These are phyloP conservation scores for Paramecium octaurelia DNA, from an alignment of 73 alveolate species.

Conservation along the genomic window DNA sequence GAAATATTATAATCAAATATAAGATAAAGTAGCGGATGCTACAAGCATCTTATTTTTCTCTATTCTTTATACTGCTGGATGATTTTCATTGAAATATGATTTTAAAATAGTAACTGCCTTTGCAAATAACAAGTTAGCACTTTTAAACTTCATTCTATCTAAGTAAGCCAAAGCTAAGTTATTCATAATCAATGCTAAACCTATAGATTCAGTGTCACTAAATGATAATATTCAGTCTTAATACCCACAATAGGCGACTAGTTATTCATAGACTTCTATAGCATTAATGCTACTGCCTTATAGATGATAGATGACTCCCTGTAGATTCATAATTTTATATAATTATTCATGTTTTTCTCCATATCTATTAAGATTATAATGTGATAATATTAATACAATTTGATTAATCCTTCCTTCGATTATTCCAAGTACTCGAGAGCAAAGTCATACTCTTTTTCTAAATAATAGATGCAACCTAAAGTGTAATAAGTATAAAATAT, in stretches of 20 bases:
- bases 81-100: not conserved
- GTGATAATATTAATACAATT: slow-evolving; percentile 11
- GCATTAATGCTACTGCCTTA: not conserved
- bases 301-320: slow-evolving; percentile 12
- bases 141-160: slow-evolving; percentile 32
- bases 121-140: not conserved
- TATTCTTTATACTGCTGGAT: not conserved
- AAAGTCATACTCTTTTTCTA: slow-evolving; percentile 21
- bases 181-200: not conserved
- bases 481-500: slow-evolving; percentile 7
- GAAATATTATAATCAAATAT: not conserved
- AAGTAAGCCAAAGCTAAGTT: slow-evolving; percentile 42
- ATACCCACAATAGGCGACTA: not conserved
- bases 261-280: not conserved
- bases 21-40: slow-evolving; percentile 34
- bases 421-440: not conserved
- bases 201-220: not conserved
- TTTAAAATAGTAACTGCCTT: slow-evolving; percentile 13
- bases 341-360: not conserved
- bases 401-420: not conserved
- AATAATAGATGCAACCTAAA: not conserved
- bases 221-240: not conserved
- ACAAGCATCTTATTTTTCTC: not conserved
- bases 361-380: not conserved
- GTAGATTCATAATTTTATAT: not conserved